Conservation (phyloP, 2,329 filamentous ascomycete species). For the Fusarium pseudocircinatum region DNA sequence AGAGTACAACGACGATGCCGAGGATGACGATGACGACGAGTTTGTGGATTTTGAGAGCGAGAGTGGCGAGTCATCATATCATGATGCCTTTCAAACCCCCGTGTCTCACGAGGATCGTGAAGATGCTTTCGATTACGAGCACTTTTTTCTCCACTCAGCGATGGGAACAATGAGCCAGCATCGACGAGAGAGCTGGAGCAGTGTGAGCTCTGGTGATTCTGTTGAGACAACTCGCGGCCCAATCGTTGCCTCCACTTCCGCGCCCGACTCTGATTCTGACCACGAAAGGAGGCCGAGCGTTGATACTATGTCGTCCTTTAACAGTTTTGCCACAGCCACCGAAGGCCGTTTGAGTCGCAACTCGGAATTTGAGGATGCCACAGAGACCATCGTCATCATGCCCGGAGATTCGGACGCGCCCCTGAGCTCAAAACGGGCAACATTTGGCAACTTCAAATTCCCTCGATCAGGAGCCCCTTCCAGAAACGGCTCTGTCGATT, state of each 20-base stretch:
- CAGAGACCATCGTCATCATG: conserved; percentile 34
- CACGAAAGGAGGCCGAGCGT: conserved; percentile 56
- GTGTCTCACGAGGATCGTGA: conserved; percentile 90
- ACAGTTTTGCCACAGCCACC: conserved; percentile 66
- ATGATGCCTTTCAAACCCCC: conserved; percentile 67
- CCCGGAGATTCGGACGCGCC: conserved; percentile 36
- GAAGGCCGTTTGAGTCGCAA: conserved; percentile 58
- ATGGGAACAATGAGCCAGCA: conserved; percentile 77
- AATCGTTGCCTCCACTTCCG: conserved; percentile 16
- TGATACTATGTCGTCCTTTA: conserved; percentile 61
- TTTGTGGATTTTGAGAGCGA: conserved; percentile 64
- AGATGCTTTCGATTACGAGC: conserved; percentile 95
- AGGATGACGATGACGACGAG: conserved; percentile 47
- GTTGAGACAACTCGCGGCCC: conserved; percentile 68
- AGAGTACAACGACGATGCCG: conserved; percentile 32
- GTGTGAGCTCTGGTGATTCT: conserved; percentile 68
- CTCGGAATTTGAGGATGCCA: conserved; percentile 37
- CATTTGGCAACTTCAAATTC: conserved; percentile 43
- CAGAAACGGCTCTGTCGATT: conserved; percentile 42
- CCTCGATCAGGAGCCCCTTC: conserved; percentile 22
- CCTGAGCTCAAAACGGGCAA: conserved; percentile 34
- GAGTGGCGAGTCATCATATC: conserved; percentile 70
- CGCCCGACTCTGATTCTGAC: conserved; percentile 25
- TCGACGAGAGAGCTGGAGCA: conserved; percentile 56
- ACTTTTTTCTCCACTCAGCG: conserved; percentile 93